Evolutionary conservation across 495 filamentous ascomycete genomes (phyloP), one percentile per base, ranked within the genome.

Genomic region (Aspergillus kassunensis): DNA sequence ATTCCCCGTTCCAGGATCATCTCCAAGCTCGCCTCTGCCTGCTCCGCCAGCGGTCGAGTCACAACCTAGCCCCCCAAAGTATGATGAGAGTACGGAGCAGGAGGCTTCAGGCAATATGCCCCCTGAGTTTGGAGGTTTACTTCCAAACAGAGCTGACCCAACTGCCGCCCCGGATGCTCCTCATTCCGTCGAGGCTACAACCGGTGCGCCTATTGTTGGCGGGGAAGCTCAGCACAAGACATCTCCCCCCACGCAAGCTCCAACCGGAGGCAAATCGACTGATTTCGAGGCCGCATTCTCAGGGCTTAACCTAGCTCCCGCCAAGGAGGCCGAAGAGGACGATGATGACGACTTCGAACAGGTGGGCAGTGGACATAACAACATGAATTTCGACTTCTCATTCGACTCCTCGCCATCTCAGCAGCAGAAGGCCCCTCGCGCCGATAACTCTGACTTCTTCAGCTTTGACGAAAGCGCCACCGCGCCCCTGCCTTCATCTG

Each of bases 251-350:
- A 37, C 65, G 0, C 24, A 62, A 13, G 53, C 53, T 44, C 61
- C 59, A 20, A 64, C 57, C n/a, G 72, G 70, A 56, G 49, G 68
- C 1, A 63, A 63, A 36, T 66, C 62, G 16, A 80, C 55, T 77
- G 88, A 91, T 48, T 91, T 96, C 58, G 95, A 96, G 40, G 86
- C 90, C 35, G 90, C 89, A 31, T 98, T 98, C 62, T 89, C 85
- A 51, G 91, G 89, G 50, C 79, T 97, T 11, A 81, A 74, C 36
- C 62, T 75, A 29, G 74, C 72, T 1, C 72, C 72, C 3, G 71
- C 72, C 3, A 63, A 87, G 49, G 90, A 97, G 56, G 91, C 92
- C 55, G 93, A 97, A 63, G 88, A 83, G 10, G 89, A 90, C 9
- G 77, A 81, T 36, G 68, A 72, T 6, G 77, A 81, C 33, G 68